phyloP scores from a whole-genome alignment of 306 rosid species.

The Glycine tomentella region DNA sequence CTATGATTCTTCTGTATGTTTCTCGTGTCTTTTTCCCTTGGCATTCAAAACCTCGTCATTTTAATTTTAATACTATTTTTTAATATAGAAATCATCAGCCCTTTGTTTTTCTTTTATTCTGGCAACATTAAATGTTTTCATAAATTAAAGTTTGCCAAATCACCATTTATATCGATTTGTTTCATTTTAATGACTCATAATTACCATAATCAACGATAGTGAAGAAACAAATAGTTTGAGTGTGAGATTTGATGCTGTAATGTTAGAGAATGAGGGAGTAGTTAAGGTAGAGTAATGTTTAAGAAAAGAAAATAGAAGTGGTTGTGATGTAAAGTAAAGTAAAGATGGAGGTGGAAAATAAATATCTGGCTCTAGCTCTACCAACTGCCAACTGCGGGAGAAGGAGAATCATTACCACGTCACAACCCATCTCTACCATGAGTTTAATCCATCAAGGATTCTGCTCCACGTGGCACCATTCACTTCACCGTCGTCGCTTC shows the following conservation, averaged over 20 bases:
- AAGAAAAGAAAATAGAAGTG: background rate
- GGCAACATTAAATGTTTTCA: too few relatives aligned
- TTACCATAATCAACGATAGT: too few relatives aligned
- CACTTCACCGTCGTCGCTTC: slow-evolving; percentile 35
- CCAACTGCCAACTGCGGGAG: slow-evolving; percentile 6
- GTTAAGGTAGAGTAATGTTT: background rate
- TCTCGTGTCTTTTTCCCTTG: too few relatives aligned
- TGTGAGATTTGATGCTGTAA: too few relatives aligned
- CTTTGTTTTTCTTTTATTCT: too few relatives aligned
- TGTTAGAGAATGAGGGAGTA: too few relatives aligned
- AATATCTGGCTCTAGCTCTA: slow-evolving; percentile 32
- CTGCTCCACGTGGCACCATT: slow-evolving; percentile 38
- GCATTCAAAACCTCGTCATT: slow-evolving; percentile 11
- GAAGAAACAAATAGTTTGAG: too few relatives aligned
- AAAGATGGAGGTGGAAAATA: slow-evolving; percentile 39
- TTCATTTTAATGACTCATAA: too few relatives aligned
- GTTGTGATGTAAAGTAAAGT: background rate
- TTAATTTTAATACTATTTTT: background rate
- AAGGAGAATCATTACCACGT: background rate
- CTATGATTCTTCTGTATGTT: too few relatives aligned
- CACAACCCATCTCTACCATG: slow-evolving; percentile 43
- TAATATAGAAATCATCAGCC: background rate
- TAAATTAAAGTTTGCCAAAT: too few relatives aligned
- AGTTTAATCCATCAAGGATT: slow-evolving; percentile 8
- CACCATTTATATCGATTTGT: too few relatives aligned